Evolutionary conservation across 441 rosid genomes (phyloP).

Genomic region (Euphorbia corollata): DNA sequence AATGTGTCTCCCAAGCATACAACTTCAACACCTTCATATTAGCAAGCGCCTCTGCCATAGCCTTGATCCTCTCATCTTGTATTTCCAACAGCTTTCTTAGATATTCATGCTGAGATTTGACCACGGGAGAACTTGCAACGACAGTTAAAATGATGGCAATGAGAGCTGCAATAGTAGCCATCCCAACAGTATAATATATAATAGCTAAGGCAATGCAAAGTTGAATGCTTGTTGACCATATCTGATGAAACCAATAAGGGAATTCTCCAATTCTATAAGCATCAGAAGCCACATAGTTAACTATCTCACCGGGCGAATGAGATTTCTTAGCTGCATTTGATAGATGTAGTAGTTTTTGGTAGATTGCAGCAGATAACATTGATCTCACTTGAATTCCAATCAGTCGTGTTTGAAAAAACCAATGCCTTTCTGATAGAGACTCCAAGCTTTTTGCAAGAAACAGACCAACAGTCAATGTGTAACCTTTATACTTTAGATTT

Average conservation of each 20-base stretch:
- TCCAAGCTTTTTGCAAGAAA: conserved; percentile 36
- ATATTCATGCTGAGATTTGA: conserved; percentile 29
- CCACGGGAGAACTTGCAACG: conserved; percentile 28
- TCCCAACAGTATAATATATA: conserved; percentile 34
- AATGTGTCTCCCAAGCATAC: conserved; percentile 57
- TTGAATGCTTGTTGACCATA: conserved; percentile 43
- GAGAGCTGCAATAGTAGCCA: conserved; percentile 36
- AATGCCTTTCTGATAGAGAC: conserved; percentile 44
- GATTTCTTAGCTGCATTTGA: conserved; percentile 27
- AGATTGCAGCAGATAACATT: conserved; percentile 20
- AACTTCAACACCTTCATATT: conserved; percentile 54
- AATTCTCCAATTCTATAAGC: conserved; percentile 44
- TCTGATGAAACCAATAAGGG: conserved; percentile 34
- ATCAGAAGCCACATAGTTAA: conserved; percentile 40
- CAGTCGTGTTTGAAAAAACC: conserved; percentile 31
- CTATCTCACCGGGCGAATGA: conserved; percentile 40
- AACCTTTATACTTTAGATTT: conserved; percentile 31
- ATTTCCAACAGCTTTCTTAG: conserved; percentile 34
- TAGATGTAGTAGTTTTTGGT: conserved; percentile 34
- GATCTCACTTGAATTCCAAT: conserved; percentile 32
- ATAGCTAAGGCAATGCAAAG: conserved; percentile 33
- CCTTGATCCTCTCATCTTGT: conserved; percentile 40
- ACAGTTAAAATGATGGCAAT: conserved; percentile 21
- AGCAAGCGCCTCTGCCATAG: conserved; percentile 34
- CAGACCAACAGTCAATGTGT: conserved; percentile 28